Percentiles rank a stretch among this genome's conserved stretches.
These are phyloP conservation scores for Phaffia australis DNA, from an alignment of 768 basidiomycete genomes.

Conservation along the genomic window DNA sequence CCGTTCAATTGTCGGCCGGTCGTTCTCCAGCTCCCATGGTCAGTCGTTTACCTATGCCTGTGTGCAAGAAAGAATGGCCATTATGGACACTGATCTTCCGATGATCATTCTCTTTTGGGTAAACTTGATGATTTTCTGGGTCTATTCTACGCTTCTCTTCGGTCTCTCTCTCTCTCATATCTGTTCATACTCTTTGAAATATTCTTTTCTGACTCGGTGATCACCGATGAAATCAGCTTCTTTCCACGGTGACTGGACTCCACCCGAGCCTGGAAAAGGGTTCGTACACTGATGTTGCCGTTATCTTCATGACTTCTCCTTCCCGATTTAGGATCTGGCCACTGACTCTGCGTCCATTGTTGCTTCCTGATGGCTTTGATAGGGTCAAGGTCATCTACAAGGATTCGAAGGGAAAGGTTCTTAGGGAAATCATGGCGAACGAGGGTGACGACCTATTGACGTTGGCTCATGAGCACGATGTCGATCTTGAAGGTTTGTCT, in stretches of 20 bases:
- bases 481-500: slow-evolving; percentile 79
- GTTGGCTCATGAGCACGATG: slow-evolving; percentile 86
- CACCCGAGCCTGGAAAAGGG: slow-evolving; percentile 62
- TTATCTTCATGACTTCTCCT: not conserved
- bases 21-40: too few species aligned
- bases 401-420: slow-evolving; percentile 68
- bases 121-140: too few species aligned
- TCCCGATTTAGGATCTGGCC: not conserved
- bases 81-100: too few species aligned
- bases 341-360: not conserved
- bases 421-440: slow-evolving; percentile 81
- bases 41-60: too few species aligned
- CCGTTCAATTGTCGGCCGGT: too few species aligned
- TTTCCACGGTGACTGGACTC: slow-evolving; percentile 24
- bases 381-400: slow-evolving; percentile 86
- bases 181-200: not conserved
- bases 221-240: slow-evolving; percentile 36
- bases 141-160: not conserved
- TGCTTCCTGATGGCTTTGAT: not conserved
- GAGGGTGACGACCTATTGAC: slow-evolving; percentile 88
- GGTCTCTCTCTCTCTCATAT: not conserved
- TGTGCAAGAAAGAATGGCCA: too few species aligned
- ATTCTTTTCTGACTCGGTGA: slow-evolving; percentile 42
- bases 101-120: too few species aligned
- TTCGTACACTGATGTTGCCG: slow-evolving; percentile 33